Conservation (phyloP, 305 asterid species). For the Solanum chacoense region DNA sequence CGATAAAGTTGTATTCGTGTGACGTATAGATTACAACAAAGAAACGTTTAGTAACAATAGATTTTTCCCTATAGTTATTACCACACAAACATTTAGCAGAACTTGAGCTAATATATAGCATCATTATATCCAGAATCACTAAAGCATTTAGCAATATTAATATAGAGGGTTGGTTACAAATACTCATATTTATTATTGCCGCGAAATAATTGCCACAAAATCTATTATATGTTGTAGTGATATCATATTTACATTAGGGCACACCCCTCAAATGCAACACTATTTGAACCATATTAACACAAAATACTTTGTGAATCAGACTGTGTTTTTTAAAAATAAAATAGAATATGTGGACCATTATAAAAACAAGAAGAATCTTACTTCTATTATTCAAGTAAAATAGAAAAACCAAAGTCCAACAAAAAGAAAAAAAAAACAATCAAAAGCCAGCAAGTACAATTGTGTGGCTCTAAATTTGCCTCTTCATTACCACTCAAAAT, state of each 20-base stretch:
- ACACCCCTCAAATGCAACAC: neutral
- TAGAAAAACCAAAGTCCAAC: neutral
- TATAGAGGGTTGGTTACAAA: neutral
- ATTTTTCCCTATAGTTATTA: too few species aligned
- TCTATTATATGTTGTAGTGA: too few species aligned
- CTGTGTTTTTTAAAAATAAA: neutral
- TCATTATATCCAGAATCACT: neutral
- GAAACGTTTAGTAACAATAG: too few species aligned
- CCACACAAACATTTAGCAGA: too few species aligned
- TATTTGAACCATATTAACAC: accelerated
- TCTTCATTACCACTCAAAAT: slow-evolving; percentile 5
- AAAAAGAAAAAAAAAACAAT: slow-evolving; percentile 2
- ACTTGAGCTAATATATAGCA: neutral
- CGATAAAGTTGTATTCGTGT: neutral
- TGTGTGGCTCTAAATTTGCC: slow-evolving; percentile 31
- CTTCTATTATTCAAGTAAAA: neutral
- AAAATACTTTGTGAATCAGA: accelerated
- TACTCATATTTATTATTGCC: too few species aligned
- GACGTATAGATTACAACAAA: too few species aligned
- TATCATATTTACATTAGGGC: too few species aligned
- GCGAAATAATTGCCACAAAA: too few species aligned
- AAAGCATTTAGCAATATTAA: too few species aligned
- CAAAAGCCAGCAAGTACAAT: slow-evolving; percentile 1
- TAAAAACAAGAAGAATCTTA: neutral
- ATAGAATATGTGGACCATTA: neutral